Evolutionary conservation across 2,329 filamentous ascomycete genomes (phyloP), one percentile per base, ranked within the genome.

Genomic region (Monosporascus sp.): DNA sequence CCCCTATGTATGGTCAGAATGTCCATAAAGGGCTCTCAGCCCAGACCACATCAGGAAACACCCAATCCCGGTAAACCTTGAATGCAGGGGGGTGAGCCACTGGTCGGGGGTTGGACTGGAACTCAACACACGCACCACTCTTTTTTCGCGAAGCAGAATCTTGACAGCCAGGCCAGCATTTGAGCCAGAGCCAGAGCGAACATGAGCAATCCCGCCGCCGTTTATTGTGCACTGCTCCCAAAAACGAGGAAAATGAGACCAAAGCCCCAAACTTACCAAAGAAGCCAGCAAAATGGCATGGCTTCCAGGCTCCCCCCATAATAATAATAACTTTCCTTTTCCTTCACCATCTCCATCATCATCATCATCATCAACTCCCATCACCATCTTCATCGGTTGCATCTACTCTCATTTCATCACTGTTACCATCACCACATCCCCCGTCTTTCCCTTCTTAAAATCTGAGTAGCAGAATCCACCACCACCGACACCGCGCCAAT

Each of bases 231-330:
- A 54, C 61, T 62, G 60, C 61, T 56, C 59, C 61, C 61, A 66
- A 62, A 63, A 58, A 58, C 50, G 61, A 54, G 59, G 57, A 64
- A 69, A 69, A 69, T 69, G 67, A 69, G 66, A 69, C 66, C 66
- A 65, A 65, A 61, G 64, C 63, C 64, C 67, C 66, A 68, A 68
- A 65, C 65, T 64, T 64, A 63, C 61, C 62, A 64, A 62, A 62
- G 53, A 64, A 53, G 48, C 47, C 47, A 58, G 47, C 62, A 65
- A 70, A 67, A 45, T 45, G 22, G 16, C 43, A 45, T 26, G 24
- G 22, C 24, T 45, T 16, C 43, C 43, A 27, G 68, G 63, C 66
- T 61, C 62, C 68, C 67, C 68, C 68, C 66, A 68, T 69, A 70
- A 67, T 64, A 64, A 62, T 26, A 24, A 57, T 60, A 57, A 59